Evolutionary conservation across 2,329 filamentous ascomycete genomes (phyloP).

Genomic region (Pseudocercospora vitis): DNA sequence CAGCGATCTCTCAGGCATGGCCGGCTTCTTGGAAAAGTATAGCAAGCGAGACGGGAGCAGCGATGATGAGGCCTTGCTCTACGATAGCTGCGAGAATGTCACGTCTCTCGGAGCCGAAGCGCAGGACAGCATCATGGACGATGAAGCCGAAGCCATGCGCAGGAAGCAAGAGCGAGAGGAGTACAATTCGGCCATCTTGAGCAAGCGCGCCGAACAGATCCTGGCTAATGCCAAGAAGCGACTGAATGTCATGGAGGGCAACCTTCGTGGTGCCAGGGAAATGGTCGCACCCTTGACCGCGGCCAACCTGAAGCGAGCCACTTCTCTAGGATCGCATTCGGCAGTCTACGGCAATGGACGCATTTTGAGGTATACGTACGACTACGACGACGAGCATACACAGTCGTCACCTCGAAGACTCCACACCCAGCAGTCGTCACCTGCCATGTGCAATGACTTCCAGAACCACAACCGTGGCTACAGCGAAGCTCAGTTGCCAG

Average conservation of each 20-base stretch:
- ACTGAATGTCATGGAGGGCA: constrained; percentile 91
- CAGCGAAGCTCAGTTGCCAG: constrained; percentile 59
- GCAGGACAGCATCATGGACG: constrained; percentile 19
- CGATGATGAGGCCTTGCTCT: constrained; percentile 25
- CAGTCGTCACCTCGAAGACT: constrained; percentile 25
- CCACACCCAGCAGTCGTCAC: constrained; percentile 35
- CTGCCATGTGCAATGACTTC: constrained; percentile 32
- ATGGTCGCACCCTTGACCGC: constrained; percentile 40
- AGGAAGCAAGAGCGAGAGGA: constrained; percentile 50
- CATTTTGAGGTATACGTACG: constrained; percentile 25
- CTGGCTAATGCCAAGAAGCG: constrained; percentile 88
- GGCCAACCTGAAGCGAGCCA: constrained; percentile 41
- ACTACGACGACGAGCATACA: constrained; percentile 23
- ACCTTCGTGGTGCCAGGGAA: constrained; percentile 71
- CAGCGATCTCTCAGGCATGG: constrained; percentile 45
- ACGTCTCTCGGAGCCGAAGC: constrained; percentile 8
- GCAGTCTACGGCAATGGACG: constrained; percentile 22
- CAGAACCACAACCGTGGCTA: constrained; percentile 59
- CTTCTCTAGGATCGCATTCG: constrained; percentile 30
- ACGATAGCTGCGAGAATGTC: constrained; percentile 22
- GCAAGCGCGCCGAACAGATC: constrained; percentile 83
- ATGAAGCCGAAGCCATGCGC: constrained; percentile 30
- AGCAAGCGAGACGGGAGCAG: constrained; percentile 21
- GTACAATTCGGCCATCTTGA: constrained; percentile 72
- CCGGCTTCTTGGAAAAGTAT: constrained; percentile 36